Evolutionary conservation across 768 basidiomycete species (phyloP).

Genomic region (Panellus pusillus): DNA sequence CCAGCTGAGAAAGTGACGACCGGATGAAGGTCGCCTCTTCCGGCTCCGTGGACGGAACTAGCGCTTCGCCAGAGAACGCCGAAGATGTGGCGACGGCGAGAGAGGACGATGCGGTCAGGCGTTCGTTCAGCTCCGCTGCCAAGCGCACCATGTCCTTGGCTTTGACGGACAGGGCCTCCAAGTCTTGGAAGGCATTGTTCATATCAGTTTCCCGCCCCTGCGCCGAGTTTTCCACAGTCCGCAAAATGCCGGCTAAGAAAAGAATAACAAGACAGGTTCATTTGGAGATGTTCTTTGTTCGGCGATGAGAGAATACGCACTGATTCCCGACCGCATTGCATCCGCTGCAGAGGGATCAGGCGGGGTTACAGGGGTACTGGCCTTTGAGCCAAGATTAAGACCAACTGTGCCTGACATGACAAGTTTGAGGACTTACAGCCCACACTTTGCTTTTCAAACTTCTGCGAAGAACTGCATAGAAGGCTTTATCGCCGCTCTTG

Average conservation of each 20-base stretch:
- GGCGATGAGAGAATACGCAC: slow-evolving; percentile 34
- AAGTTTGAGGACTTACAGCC: slow-evolving; percentile 40
- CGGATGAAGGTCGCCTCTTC: slow-evolving; percentile 88
- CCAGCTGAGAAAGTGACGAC: slow-evolving; percentile 86
- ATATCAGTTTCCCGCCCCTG: slow-evolving; percentile 65
- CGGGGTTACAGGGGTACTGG: background rate
- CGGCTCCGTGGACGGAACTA: slow-evolving; percentile 53
- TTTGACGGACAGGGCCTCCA: slow-evolving; percentile 88
- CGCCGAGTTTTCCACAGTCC: slow-evolving; percentile 67
- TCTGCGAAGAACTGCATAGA: slow-evolving; percentile 76
- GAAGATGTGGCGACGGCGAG: slow-evolving; percentile 16
- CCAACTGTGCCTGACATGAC: background rate
- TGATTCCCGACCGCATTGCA: slow-evolving; percentile 45
- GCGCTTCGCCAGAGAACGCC: slow-evolving; percentile 23
- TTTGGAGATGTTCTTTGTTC: background rate
- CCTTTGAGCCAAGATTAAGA: background rate
- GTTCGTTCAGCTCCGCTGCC: slow-evolving; percentile 85
- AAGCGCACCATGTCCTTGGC: slow-evolving; percentile 91
- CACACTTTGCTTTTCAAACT: slow-evolving; percentile 72
- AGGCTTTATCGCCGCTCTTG: slow-evolving; percentile 82
- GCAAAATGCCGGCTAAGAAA: slow-evolving; percentile 74
- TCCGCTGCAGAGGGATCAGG: slow-evolving; percentile 19
- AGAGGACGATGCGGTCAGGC: slow-evolving; percentile 53
- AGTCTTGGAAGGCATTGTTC: slow-evolving; percentile 76
- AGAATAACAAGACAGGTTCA: background rate